Base-by-base conservation (phyloP, 1,284 basidiomycete species). In the Fomitiporia mediterranea region DNA sequence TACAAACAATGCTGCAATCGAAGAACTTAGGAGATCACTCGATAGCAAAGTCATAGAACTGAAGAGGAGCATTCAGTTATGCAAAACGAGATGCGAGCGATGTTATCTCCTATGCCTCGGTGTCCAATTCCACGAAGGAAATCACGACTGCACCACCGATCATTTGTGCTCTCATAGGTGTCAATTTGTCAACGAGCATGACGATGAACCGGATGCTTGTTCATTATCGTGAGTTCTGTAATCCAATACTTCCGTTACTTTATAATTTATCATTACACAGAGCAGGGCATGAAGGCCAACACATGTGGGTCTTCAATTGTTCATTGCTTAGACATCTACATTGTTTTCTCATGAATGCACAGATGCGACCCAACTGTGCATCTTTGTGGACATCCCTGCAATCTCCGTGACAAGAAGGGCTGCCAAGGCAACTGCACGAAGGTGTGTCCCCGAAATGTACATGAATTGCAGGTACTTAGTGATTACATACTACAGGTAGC, bases 211-310 rank as follows among this genome's bases (percentile, higher is more conserved):
- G 60, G 21, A 66, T 43, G n/a, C 48, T 6, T 51, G 55, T 66
- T 37, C 25, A 52, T 1, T 83, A 79, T 64, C 72, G 78, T 60
- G 70, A 67, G 81, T 82, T 60, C 44, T 77, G 43, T 47, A 38
- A 11, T 52, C 23, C 32, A 42, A 5, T n/a, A 19, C 48, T 34
- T 6, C 6, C 37, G 47, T 38, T 52, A 55, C 17, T 56, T 43
- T 13, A 30, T 56, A 28, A 32, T 30, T 28, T 2, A 27, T 13
- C 4, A 39, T 4, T 4, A 13, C 11, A 3, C 54, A 84, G 82
- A 13, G 82, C 80, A 11, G 81, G 83, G 0, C 82, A 84, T 57
- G 64, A 73, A 7, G 79, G 80, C 15, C 68, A 66, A 6, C 82
- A 84, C 59, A 72, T 81, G 80, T 81, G 65, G 49, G 71, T 30